These are phyloP conservation scores for Clarireedia hainanense DNA, from an alignment of 2,329 filamentous ascomycete species.

Conservation along the genomic window DNA sequence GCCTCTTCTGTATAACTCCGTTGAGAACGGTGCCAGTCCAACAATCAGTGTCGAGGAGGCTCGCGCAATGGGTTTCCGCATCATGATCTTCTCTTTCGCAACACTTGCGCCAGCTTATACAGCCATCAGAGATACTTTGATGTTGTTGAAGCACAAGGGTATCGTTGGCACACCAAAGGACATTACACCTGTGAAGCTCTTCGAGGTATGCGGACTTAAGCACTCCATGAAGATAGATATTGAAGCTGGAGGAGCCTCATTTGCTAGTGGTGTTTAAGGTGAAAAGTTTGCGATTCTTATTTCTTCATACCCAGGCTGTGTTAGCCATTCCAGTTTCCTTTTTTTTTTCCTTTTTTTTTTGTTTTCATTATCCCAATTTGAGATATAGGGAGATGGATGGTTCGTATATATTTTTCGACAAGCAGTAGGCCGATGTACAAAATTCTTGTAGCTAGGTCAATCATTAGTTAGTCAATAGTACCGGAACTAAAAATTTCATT, in stretches of 20 bases:
- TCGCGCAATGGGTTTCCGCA: conserved; percentile 46
- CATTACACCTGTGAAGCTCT: conserved; percentile 40
- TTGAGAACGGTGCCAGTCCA: conserved; percentile 48
- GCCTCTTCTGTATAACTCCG: conserved; percentile 50
- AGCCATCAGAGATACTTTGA: conserved; percentile 34
- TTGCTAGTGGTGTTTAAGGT: conserved; percentile 12
- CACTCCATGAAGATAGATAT: conserved; percentile 42
- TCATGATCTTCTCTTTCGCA: conserved; percentile 50
- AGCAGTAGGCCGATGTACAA: too few relatives aligned
- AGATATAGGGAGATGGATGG: too few relatives aligned
- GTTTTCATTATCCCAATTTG: background rate
- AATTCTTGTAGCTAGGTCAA: too few relatives aligned
- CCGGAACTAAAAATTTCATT: too few relatives aligned
- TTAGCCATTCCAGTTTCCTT: background rate
- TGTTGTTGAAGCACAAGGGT: conserved; percentile 33
- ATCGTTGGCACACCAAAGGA: conserved; percentile 34
- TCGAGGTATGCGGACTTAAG: conserved; percentile 44
- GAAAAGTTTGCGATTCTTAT: background rate
- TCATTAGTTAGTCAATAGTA: too few relatives aligned
- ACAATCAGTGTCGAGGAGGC: conserved; percentile 45
- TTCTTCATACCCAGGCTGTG: background rate
- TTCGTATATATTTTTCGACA: too few relatives aligned
- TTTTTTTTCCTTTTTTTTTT: background rate
- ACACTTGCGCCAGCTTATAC: conserved; percentile 40
- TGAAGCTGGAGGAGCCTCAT: conserved; percentile 14